These are phyloP conservation scores for Ustilago loliicola DNA, from an alignment of 1,284 basidiomycete genomes.

Conservation along the genomic window DNA sequence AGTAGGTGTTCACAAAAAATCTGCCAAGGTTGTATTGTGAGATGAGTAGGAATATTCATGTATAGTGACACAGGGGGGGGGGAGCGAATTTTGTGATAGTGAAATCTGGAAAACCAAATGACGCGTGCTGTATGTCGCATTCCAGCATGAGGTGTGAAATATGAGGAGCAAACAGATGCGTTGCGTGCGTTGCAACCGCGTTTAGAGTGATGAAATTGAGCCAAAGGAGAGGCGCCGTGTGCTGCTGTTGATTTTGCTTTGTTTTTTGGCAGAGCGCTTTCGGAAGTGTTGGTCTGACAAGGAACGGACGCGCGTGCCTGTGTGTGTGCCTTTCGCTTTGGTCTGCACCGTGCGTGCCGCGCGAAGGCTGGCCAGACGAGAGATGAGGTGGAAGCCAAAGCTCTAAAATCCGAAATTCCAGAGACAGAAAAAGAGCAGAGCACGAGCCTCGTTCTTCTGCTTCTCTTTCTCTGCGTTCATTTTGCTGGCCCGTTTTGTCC, in stretches of 20 bases:
- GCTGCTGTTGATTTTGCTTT: background rate
- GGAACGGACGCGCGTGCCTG: background rate
- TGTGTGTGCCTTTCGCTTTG: background rate
- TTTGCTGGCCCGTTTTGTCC: background rate
- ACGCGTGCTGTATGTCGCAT: no score
- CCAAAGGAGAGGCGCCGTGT: background rate
- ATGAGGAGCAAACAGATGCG: background rate
- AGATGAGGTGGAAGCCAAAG: slow-evolving; percentile 14
- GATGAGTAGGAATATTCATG: no score
- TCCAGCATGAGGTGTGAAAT: slow-evolving; percentile 4
- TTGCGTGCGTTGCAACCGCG: slow-evolving; percentile 3
- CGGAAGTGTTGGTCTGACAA: slow-evolving; percentile 12
- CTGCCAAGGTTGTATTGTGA: no score
- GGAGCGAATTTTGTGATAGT: no score
- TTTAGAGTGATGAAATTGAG: background rate
- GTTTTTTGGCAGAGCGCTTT: background rate
- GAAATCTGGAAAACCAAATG: no score
- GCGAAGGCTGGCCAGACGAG: background rate
- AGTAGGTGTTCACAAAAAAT: no score
- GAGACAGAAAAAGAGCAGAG: background rate
- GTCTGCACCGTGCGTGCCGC: slow-evolving; percentile 2
- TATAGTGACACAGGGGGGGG: no score
- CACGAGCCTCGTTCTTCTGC: background rate
- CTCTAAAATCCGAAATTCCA: slow-evolving; percentile 24
- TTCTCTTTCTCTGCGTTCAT: background rate